Evolutionary conservation across 2,329 filamentous ascomycete species (phyloP).

Genomic region (Alternaria consortialis): DNA sequence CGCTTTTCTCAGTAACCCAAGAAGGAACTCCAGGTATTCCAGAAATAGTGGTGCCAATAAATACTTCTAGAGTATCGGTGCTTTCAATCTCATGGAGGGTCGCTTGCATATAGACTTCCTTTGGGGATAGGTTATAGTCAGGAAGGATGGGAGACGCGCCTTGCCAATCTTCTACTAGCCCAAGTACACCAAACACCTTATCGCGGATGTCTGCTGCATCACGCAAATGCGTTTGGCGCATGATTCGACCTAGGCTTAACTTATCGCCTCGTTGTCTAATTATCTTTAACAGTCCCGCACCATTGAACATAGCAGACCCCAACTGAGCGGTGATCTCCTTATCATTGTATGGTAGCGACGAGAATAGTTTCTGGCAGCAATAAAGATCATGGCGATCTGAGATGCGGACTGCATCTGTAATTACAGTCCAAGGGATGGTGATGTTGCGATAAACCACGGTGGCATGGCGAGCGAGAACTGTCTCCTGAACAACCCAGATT

Average conservation of each 20-base stretch:
- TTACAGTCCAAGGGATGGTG: slow-evolving; percentile 18
- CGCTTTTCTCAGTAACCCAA: not conserved
- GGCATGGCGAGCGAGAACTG: slow-evolving; percentile 20
- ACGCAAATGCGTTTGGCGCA: not conserved
- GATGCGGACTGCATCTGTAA: slow-evolving; percentile 7
- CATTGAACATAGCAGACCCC: not conserved
- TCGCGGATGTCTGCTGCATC: slow-evolving; percentile 22
- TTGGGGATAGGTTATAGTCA: slow-evolving; percentile 1
- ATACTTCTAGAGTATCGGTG: not conserved
- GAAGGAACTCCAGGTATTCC: not conserved
- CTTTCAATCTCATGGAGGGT: not conserved
- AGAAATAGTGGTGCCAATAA: slow-evolving; percentile 1
- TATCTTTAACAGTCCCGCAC: not conserved
- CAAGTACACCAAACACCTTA: slow-evolving; percentile 22
- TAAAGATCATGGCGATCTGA: not conserved
- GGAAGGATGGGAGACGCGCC: slow-evolving; percentile 8
- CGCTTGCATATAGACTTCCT: slow-evolving; percentile 5
- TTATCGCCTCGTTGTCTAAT: not conserved
- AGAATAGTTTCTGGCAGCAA: not conserved
- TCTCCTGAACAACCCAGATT: slow-evolving; percentile 28
- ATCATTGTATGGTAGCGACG: not conserved
- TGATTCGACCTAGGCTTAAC: not conserved
- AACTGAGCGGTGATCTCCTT: not conserved
- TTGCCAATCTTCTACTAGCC: slow-evolving; percentile 21
- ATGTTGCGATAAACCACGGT: slow-evolving; percentile 17